Percentiles rank a stretch among this genome's conserved stretches.
phyloP scores from a whole-genome alignment of 768 basidiomycete genomes.

The Amanita brunnescens region DNA sequence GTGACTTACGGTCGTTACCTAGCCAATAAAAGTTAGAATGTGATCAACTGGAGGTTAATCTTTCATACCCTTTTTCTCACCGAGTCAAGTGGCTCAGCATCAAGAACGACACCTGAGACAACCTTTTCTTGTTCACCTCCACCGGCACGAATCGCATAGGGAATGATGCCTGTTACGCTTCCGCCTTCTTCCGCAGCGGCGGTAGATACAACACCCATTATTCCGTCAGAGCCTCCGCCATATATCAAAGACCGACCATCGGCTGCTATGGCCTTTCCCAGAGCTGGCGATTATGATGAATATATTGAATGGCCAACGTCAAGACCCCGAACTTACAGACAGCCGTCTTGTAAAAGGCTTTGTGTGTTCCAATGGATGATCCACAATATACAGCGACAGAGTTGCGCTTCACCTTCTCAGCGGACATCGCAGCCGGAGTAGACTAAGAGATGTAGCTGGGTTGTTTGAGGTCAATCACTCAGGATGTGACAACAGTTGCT shows the following conservation, averaged over 20 bases:
- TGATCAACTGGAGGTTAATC: not conserved
- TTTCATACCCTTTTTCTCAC: slow-evolving; percentile 22
- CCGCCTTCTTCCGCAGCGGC: slow-evolving; percentile 61
- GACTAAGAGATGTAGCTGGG: not conserved
- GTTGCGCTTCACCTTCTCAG: slow-evolving; percentile 14
- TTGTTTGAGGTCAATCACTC: not conserved
- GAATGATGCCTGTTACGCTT: slow-evolving; percentile 68
- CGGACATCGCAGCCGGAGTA: not conserved
- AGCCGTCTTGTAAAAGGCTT: slow-evolving; percentile 61
- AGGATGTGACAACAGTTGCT: not conserved
- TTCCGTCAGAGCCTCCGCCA: slow-evolving; percentile 74
- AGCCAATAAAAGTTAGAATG: not conserved
- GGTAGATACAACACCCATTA: slow-evolving; percentile 80
- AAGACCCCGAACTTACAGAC: slow-evolving; percentile 40
- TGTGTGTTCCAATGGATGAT: slow-evolving; percentile 55
- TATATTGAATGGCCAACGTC: not conserved
- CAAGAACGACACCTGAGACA: slow-evolving; percentile 14
- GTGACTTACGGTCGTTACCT: not conserved
- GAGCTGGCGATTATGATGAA: slow-evolving; percentile 30
- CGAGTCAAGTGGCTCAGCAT: slow-evolving; percentile 17
- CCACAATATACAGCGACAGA: slow-evolving; percentile 81
- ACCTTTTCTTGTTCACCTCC: slow-evolving; percentile 56
- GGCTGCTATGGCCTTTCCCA: slow-evolving; percentile 64
- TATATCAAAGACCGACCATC: slow-evolving; percentile 65
- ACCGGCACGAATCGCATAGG: slow-evolving; percentile 60